Evolutionary conservation across 495 filamentous ascomycete genomes (phyloP).

Genomic region (Friedmanniomyces simplex): DNA sequence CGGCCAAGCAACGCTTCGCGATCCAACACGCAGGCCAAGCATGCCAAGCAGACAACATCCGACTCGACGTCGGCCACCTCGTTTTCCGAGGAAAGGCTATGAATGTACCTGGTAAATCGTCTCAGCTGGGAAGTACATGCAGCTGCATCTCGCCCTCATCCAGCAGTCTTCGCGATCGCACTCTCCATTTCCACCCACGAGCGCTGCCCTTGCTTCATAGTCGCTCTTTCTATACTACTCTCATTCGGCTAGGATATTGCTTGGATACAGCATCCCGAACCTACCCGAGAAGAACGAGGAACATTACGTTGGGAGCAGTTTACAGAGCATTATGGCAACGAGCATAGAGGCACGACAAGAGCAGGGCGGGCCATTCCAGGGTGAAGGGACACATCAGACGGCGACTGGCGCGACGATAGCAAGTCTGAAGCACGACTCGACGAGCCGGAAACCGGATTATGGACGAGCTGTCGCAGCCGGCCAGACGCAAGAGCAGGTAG

Average conservation of each 20-base stretch:
- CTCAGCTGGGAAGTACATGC: background rate
- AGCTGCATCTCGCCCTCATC: background rate
- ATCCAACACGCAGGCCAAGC: slow-evolving; percentile 4
- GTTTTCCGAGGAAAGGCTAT: too few relatives aligned
- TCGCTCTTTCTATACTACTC: too few relatives aligned
- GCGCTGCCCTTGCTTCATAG: too few relatives aligned
- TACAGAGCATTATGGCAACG: background rate
- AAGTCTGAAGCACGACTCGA: background rate
- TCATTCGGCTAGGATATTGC: too few relatives aligned
- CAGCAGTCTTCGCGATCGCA: background rate
- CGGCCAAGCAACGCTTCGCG: background rate
- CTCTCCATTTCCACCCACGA: background rate
- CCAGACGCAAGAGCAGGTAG: background rate
- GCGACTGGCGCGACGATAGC: background rate
- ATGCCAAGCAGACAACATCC: slow-evolving; percentile 1
- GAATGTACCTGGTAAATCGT: too few relatives aligned
- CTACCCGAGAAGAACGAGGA: background rate
- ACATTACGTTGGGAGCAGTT: background rate
- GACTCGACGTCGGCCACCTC: background rate
- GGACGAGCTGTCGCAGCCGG: background rate
- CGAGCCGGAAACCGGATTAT: too few relatives aligned
- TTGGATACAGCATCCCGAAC: too few relatives aligned
- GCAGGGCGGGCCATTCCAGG: background rate
- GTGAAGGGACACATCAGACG: background rate
- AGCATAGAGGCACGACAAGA: background rate